These are phyloP conservation scores for Trichoderma reesei DNA, from an alignment of 495 filamentous ascomycete species.

Conservation along the genomic window DNA sequence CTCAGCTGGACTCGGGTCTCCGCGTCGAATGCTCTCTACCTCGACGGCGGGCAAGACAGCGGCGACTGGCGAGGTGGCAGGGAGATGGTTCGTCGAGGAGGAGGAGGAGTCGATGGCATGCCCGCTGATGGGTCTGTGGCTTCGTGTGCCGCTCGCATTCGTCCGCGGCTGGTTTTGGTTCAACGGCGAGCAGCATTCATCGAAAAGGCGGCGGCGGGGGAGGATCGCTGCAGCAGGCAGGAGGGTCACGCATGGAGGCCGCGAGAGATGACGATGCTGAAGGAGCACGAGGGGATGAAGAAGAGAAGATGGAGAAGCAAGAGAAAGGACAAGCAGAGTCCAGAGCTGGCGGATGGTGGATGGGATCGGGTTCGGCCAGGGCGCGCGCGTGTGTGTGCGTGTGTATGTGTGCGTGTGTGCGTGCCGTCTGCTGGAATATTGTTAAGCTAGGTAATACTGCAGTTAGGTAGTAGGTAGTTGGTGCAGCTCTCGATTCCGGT, in stretches of 20 bases:
- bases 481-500: no score
- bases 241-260: slow-evolving; percentile 4
- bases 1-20: background rate
- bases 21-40: background rate
- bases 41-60: background rate
- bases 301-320: background rate
- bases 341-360: background rate
- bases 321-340: background rate
- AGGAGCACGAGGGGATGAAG: background rate
- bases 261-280: background rate
- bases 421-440: no score
- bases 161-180: background rate
- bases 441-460: no score
- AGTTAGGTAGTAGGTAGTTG: no score
- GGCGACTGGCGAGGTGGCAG: background rate
- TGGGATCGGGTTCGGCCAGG: background rate
- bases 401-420: no score
- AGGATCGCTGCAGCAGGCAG: background rate
- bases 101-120: slow-evolving; percentile 1
- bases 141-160: slow-evolving; percentile 6
- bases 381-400: background rate
- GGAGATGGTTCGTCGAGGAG: background rate
- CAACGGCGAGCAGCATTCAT: background rate
- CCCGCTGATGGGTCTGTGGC: slow-evolving; percentile 1
- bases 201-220: slow-evolving; percentile 8